Base-by-base conservation (phyloP, 1,139 yeast species). In the Suhomyces bribrorum region DNA sequence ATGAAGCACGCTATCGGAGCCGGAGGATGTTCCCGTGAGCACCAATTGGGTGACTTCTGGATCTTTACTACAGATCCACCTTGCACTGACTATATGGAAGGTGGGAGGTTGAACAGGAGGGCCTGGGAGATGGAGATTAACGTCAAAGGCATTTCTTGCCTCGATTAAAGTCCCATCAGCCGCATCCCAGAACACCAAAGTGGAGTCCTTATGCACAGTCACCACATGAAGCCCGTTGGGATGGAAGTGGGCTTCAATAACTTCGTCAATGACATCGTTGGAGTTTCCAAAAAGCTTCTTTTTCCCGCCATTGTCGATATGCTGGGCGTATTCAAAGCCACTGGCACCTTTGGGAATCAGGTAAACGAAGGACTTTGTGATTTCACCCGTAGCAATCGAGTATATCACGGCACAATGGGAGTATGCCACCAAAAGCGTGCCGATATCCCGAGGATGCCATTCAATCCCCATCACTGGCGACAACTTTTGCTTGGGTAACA, bases 151-250 rank as follows among this genome's bases (percentile, higher is more conserved):
- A 2, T 87, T 77, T 49, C 97, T 75, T 0, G 96, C 90, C 40
- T 82, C 83, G 6, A 92, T 66, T 32, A 83, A 62, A 11, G 78
- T 77, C 0, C 94, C 96, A 29, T 83, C 82, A 26, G 79, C 74
- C 0, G 87, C 83, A 60, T 92, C 98, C 97, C 97, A 94, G 53
- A 92, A 92, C 5, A 80, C 96, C 32, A 94, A 54, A 0, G 95
- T 77, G 36, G 90, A 92, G 52, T 90, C 97, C 14, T 67, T 79
- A 56, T 90, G 95, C 2, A 81, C 76, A 0, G 96, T 83, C 12
- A 86, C 73, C 5, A 88, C 66, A 57, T 90, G 95, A 32, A 88
- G 73, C 0, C 97, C 97, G 57, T 89, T 88, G 2, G 99, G 98
- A 57, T 90, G 97, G 78, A 87, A 92, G 29, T 80, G 69, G 0